Conservation (phyloP, 768 basidiomycete genomes). For the Chalciporus piperatus region DNA sequence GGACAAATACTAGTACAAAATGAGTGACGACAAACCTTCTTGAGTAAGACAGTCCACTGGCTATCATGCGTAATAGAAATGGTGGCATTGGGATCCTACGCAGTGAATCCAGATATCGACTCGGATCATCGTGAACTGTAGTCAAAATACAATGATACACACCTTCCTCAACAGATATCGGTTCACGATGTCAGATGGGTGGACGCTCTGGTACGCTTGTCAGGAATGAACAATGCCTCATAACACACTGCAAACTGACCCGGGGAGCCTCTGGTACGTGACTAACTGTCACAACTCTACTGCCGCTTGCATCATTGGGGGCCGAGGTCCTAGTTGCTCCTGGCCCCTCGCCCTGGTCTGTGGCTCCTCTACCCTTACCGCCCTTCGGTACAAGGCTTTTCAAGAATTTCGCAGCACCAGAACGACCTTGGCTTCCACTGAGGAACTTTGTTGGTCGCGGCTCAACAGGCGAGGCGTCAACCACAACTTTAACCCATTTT, state of each 20-base stretch:
- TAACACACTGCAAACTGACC: background rate
- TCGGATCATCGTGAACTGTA: too few relatives aligned
- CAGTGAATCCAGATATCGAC: background rate
- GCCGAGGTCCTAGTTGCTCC: background rate
- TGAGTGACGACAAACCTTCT: conserved; percentile 1
- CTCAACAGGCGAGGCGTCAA: background rate
- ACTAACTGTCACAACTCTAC: background rate
- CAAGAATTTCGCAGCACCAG: background rate
- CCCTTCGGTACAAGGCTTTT: background rate
- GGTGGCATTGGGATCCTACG: conserved; percentile 8
- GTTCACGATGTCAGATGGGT: conserved; percentile 16
- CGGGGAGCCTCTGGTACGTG: background rate
- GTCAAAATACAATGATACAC: background rate
- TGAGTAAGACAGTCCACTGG: conserved; percentile 11
- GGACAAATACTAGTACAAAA: background rate
- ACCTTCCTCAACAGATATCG: conserved; percentile 10
- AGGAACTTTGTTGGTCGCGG: background rate
- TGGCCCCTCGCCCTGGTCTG: background rate
- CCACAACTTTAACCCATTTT: conserved; percentile 2
- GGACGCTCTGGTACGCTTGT: background rate
- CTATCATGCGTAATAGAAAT: conserved; percentile 14
- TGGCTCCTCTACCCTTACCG: background rate
- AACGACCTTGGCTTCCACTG: background rate
- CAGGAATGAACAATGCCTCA: background rate
- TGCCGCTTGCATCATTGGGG: too few relatives aligned